Percentiles rank a stretch among this genome's conserved stretches.
phyloP scores from a whole-genome alignment of 768 basidiomycete species.

The Lentinula guzmanii region DNA sequence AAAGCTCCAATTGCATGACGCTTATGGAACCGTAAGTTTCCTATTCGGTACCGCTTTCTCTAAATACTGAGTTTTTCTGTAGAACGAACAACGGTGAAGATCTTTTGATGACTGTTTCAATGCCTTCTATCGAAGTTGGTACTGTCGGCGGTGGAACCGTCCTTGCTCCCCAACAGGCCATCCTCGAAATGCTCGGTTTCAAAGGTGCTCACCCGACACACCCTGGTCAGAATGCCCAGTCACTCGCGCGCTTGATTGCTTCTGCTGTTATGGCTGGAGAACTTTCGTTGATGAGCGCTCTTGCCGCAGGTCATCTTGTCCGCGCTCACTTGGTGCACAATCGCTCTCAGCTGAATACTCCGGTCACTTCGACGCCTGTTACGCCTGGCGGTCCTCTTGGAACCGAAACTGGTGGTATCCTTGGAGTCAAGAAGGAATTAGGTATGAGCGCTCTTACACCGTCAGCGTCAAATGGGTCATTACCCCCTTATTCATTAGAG shows the following conservation, averaged over 20 bases:
- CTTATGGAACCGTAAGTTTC: slow-evolving; percentile 92
- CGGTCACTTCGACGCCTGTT: slow-evolving; percentile 53
- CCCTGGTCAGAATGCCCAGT: slow-evolving; percentile 87
- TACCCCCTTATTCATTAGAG: slow-evolving; percentile 34
- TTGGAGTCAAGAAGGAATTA: slow-evolving; percentile 3
- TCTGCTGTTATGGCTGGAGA: slow-evolving; percentile 98
- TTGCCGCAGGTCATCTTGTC: slow-evolving; percentile 93
- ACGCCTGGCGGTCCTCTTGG: slow-evolving; percentile 48
- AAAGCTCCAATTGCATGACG: slow-evolving; percentile 97
- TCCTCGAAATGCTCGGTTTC: slow-evolving; percentile 92
- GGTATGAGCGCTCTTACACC: slow-evolving; percentile 19
- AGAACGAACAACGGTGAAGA: slow-evolving; percentile 88
- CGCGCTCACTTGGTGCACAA: slow-evolving; percentile 92
- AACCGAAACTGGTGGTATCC: slow-evolving; percentile 5
- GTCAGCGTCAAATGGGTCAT: slow-evolving; percentile 29
- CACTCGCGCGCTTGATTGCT: slow-evolving; percentile 84
- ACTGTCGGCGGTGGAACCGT: slow-evolving; percentile 97
- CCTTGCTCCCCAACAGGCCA: slow-evolving; percentile 81
- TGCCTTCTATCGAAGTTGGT: slow-evolving; percentile 99
- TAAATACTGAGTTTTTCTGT: slow-evolving; percentile 1
- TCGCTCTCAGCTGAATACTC: slow-evolving; percentile 76
- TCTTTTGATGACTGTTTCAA: slow-evolving; percentile 86
- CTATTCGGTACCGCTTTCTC: slow-evolving; percentile 1
- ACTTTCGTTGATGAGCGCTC: slow-evolving; percentile 82
- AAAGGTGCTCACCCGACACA: slow-evolving; percentile 81